These are phyloP conservation scores for Pseudogymnoascus sp. DNA, from an alignment of 2,329 filamentous ascomycete genomes.

Conservation along the genomic window DNA sequence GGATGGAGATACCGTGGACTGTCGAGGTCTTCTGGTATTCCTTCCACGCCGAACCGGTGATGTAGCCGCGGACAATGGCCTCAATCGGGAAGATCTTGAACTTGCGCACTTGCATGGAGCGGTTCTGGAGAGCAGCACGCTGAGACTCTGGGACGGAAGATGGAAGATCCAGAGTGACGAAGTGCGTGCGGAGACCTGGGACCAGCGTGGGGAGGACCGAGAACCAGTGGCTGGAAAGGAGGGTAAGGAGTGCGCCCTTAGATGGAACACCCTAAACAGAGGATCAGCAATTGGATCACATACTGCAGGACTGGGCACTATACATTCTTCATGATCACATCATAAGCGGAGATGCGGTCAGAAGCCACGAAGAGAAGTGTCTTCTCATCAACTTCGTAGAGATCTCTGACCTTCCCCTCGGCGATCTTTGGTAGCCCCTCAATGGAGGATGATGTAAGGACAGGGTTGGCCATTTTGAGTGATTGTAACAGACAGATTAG, in stretches of 20 bases:
- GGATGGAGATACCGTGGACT: slow-evolving; percentile 55
- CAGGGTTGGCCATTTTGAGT: slow-evolving; percentile 15
- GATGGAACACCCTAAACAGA: slow-evolving; percentile 51
- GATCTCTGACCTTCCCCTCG: slow-evolving; percentile 66
- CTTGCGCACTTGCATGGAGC: slow-evolving; percentile 59
- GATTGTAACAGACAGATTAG: neutral
- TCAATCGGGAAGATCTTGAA: slow-evolving; percentile 59
- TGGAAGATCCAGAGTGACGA: slow-evolving; percentile 51
- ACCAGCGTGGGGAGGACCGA: slow-evolving; percentile 46
- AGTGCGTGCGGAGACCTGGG: slow-evolving; percentile 54
- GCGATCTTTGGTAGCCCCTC: slow-evolving; percentile 22
- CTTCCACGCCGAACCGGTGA: slow-evolving; percentile 63
- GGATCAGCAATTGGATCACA: slow-evolving; percentile 32
- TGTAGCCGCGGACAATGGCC: slow-evolving; percentile 65
- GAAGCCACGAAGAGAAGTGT: slow-evolving; percentile 76
- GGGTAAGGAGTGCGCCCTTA: slow-evolving; percentile 60
- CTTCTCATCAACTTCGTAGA: slow-evolving; percentile 62
- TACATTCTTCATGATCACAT: slow-evolving; percentile 79
- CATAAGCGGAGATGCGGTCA: slow-evolving; percentile 91
- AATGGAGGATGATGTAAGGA: slow-evolving; percentile 18
- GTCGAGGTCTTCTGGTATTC: slow-evolving; percentile 58
- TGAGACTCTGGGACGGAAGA: slow-evolving; percentile 35
- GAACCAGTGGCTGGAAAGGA: slow-evolving; percentile 64
- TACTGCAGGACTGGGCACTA: slow-evolving; percentile 41
- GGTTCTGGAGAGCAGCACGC: slow-evolving; percentile 37